Evolutionary conservation across 106 monocot genomes (phyloP), one percentile per base, ranked within the genome.

Genomic region (Gastrodia elata): DNA sequence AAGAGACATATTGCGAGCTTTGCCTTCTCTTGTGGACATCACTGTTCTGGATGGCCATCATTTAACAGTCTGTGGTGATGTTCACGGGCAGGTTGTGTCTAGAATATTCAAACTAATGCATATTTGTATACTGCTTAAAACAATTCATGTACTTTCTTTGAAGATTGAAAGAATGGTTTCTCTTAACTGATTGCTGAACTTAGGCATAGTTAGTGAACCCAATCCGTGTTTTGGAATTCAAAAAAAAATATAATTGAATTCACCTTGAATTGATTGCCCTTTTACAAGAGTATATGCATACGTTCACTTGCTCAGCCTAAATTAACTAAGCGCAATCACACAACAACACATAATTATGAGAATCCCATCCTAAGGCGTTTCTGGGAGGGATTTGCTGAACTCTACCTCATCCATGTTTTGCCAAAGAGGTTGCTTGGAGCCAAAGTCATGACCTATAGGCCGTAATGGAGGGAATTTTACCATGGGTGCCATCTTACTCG

Each of bases 1-100:
- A 20, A 77, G 86, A 65, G 82, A 85, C 52, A 81, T 93, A 71
- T 75, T 98, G 73, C 83, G 70, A 41, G 71, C 83, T 59, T 37
- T 88, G 83, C 93, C 97, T 79, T 88, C 96, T 41, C 93, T 98
- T 77, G 97, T 98, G 71, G 93, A 98, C 57, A 84, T 98, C 56
- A 77, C 73, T 36, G 78, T 98, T 77, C 72, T 81, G 64, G 70
- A 93, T 79, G 88, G 93, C 25, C 64, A 74, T 59, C 84, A 88
- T 76, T 91, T 98, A 30, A 93, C 97, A 52, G 84, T 98, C 72
- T 98, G 97, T 64, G 97, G 97, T 73, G 97, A 98, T 77, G 88
- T 98, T 22, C 96, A 98, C 77, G 97, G 97, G 2, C 97, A 98
- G 91, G 97, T 91, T 39, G 40, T 67, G 52, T 35, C 67, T 37